phyloP scores from a whole-genome alignment of 2,329 filamentous ascomycete species.

The Pseudocercospora pini-densiflorae region DNA sequence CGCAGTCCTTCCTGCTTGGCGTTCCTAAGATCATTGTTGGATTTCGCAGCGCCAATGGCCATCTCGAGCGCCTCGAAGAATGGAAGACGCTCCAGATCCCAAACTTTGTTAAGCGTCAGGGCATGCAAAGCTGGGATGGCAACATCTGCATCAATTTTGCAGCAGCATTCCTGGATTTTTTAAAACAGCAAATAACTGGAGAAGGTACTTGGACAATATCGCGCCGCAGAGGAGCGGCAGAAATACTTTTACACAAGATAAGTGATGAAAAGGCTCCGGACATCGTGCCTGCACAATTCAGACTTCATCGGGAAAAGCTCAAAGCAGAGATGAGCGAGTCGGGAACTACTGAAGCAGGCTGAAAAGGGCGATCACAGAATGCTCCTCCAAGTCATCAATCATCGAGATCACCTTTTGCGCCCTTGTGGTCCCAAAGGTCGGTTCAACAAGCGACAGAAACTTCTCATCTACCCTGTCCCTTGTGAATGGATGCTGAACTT shows the following conservation, averaged over 20 bases:
- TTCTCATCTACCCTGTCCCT: conserved; percentile 38
- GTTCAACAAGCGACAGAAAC: conserved; percentile 32
- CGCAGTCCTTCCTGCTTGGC: conserved; percentile 91
- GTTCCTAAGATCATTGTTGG: conserved; percentile 92
- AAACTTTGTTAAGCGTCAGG: conserved; percentile 68
- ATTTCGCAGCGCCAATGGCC: conserved; percentile 75
- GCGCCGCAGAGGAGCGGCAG: conserved; percentile 62
- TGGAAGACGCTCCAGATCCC: conserved; percentile 81
- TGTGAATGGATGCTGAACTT: conserved; percentile 36
- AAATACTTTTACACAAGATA: conserved; percentile 75
- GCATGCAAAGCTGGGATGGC: conserved; percentile 79
- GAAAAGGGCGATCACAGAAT: conserved; percentile 26
- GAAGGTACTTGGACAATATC: conserved; percentile 84
- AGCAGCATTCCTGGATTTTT: conserved; percentile 67
- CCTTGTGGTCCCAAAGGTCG: conserved; percentile 30
- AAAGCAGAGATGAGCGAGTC: neutral
- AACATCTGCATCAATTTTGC: conserved; percentile 94
- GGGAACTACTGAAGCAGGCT: conserved; percentile 18
- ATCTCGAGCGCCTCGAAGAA: conserved; percentile 74
- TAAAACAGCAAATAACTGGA: conserved; percentile 51
- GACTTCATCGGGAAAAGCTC: conserved; percentile 21
- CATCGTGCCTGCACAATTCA: conserved; percentile 21
- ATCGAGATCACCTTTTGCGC: conserved; percentile 29
- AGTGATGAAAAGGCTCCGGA: conserved; percentile 24
- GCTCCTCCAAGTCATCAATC: conserved; percentile 32